phyloP scores from a whole-genome alignment of 1,284 basidiomycete genomes.

The Peniophora sp. region DNA sequence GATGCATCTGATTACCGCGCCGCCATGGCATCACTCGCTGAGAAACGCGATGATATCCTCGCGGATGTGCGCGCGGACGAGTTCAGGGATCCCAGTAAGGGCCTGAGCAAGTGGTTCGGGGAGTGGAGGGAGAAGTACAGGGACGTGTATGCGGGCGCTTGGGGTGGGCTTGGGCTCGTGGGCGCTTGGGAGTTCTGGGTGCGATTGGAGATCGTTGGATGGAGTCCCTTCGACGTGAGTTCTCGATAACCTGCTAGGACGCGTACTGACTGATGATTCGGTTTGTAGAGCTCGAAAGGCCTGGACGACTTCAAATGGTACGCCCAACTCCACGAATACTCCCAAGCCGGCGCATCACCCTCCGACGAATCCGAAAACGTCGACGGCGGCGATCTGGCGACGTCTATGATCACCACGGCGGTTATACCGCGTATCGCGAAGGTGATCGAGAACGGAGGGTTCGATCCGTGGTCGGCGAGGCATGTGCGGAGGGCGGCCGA shows the following conservation, averaged over 20 bases:
- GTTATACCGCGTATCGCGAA: slow-evolving; percentile 72
- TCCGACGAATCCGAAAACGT: slow-evolving; percentile 53
- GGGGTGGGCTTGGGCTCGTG: slow-evolving; percentile 84
- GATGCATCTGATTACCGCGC: slow-evolving; percentile 65
- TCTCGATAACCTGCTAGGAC: background rate
- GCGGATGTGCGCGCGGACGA: slow-evolving; percentile 85
- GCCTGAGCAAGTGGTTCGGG: slow-evolving; percentile 64
- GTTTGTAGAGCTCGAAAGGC: slow-evolving; percentile 41
- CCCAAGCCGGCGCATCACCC: slow-evolving; percentile 26
- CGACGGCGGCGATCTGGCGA: slow-evolving; percentile 81
- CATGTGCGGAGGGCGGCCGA: slow-evolving; percentile 64
- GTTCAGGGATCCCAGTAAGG: slow-evolving; percentile 76
- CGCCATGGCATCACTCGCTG: slow-evolving; percentile 52
- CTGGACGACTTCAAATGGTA: slow-evolving; percentile 86
- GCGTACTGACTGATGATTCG: slow-evolving; percentile 10
- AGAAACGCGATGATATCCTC: slow-evolving; percentile 50
- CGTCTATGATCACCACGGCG: slow-evolving; percentile 80
- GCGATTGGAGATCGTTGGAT: slow-evolving; percentile 76
- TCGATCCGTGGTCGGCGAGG: slow-evolving; percentile 76
- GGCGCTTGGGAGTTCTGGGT: slow-evolving; percentile 97
- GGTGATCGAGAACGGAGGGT: slow-evolving; percentile 62
- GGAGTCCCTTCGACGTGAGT: slow-evolving; percentile 80
- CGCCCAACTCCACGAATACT: slow-evolving; percentile 69
- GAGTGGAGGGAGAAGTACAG: slow-evolving; percentile 72
- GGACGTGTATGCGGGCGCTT: slow-evolving; percentile 84